phyloP scores from a whole-genome alignment of 2,329 filamentous ascomycete genomes.

The Diaporthe vexans region DNA sequence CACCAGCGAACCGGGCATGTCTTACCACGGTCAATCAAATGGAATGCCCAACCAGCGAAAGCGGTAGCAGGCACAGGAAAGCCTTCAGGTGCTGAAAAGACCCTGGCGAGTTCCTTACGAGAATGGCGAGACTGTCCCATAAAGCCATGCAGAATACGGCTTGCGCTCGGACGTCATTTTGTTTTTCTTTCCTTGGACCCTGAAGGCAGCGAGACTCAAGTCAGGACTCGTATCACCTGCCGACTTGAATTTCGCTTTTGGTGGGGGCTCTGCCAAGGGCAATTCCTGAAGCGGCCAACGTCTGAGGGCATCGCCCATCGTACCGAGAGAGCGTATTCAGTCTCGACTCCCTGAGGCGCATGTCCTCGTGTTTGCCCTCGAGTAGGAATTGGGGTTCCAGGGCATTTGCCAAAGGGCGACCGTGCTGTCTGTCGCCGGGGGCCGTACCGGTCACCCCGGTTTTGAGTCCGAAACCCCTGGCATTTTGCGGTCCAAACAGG shows the following conservation, averaged over 20 bases:
- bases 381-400: neutral
- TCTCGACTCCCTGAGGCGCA: slow-evolving; percentile 13
- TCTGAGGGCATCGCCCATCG: slow-evolving; percentile 9
- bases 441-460: neutral
- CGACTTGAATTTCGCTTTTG: slow-evolving; percentile 3
- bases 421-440: neutral
- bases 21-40: neutral
- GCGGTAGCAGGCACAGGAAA: neutral
- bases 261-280: slow-evolving; percentile 3
- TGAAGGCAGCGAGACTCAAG: neutral
- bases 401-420: neutral
- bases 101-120: neutral
- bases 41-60: neutral
- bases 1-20: neutral
- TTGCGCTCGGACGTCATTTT: neutral
- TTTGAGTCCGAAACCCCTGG: neutral
- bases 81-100: neutral
- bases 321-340: neutral
- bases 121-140: neutral
- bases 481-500: neutral
- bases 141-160: slow-evolving; percentile 1
- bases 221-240: neutral
- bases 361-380: neutral
- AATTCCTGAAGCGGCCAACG: neutral
- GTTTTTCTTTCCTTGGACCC: neutral